Percentiles rank a stretch among this genome's conserved stretches.
Conservation (phyloP, 345 rosid genomes). For the Dipteronia dyeriana region DNA sequence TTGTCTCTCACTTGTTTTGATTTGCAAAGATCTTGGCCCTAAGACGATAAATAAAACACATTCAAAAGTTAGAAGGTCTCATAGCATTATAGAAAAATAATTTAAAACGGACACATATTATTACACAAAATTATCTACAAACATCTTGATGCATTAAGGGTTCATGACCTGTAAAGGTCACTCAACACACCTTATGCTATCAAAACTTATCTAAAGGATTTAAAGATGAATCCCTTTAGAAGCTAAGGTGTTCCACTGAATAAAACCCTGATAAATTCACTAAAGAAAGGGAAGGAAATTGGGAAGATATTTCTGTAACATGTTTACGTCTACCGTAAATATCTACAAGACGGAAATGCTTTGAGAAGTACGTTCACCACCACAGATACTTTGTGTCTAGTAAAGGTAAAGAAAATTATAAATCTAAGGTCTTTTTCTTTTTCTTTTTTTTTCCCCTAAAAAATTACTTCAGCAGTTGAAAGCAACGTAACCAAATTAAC, state of each 20-base stretch:
- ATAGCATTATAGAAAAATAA: not conserved
- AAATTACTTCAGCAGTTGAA: not conserved
- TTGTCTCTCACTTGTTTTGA: conserved; percentile 91
- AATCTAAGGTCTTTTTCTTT: not conserved
- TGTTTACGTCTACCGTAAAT: not conserved
- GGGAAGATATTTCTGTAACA: not conserved
- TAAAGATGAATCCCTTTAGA: not conserved
- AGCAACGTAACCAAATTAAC: not conserved
- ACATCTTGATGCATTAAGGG: not conserved
- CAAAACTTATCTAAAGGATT: conserved; percentile 1
- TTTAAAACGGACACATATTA: conserved; percentile 5
- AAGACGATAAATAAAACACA: conserved; percentile 11
- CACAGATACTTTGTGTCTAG: not conserved
- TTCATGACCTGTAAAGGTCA: not conserved
- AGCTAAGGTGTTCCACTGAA: not conserved
- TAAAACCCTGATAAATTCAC: not conserved
- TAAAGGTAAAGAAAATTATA: not conserved
- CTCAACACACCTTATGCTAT: not conserved
- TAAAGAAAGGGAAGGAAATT: not conserved
- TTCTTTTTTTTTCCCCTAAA: not conserved
- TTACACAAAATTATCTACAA: conserved; percentile 4
- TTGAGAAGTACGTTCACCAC: not conserved
- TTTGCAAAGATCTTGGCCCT: conserved; percentile 83
- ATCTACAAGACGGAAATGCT: not conserved
- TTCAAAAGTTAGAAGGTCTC: not conserved